These are phyloP conservation scores for Fusarium sp. DNA, from an alignment of 2,329 filamentous ascomycete genomes.

Conservation along the genomic window DNA sequence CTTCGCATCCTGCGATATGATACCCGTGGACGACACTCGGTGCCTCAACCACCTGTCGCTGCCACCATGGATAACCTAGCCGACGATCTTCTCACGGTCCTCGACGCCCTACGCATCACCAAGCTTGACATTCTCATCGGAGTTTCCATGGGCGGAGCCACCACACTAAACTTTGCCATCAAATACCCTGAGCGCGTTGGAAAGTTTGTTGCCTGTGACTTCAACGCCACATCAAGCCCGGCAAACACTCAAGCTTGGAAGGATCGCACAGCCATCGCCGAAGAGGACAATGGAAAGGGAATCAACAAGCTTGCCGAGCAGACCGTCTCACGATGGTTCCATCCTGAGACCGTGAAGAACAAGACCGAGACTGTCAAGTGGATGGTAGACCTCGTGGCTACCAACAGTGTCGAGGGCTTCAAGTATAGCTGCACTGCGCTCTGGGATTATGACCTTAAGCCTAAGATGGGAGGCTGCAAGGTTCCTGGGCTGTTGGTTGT, in stretches of 20 bases:
- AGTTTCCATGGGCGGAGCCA: slow-evolving; percentile 85
- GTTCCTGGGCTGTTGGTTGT: slow-evolving; percentile 76
- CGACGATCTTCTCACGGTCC: slow-evolving; percentile 72
- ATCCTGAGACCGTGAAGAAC: slow-evolving; percentile 59
- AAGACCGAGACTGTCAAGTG: slow-evolving; percentile 60
- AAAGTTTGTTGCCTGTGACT: slow-evolving; percentile 80
- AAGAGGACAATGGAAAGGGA: slow-evolving; percentile 65
- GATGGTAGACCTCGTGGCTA: slow-evolving; percentile 75
- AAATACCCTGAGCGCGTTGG: slow-evolving; percentile 68
- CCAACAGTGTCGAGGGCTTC: slow-evolving; percentile 78
- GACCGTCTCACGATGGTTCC: slow-evolving; percentile 85
- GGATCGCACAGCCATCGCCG: slow-evolving; percentile 76
- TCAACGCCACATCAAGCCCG: slow-evolving; percentile 76
- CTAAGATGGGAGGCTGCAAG: slow-evolving; percentile 61
- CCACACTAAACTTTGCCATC: slow-evolving; percentile 78
- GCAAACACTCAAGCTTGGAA: slow-evolving; percentile 84
- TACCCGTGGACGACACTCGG: slow-evolving; percentile 72
- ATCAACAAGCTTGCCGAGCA: slow-evolving; percentile 74
- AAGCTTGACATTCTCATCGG: slow-evolving; percentile 76
- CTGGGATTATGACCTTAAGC: slow-evolving; percentile 75
- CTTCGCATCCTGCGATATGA: slow-evolving; percentile 83
- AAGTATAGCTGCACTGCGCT: slow-evolving; percentile 74
- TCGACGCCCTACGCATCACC: slow-evolving; percentile 75
- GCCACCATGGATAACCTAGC: slow-evolving; percentile 74
- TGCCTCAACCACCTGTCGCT: slow-evolving; percentile 59